Conservation (phyloP, 805 yeast genomes). For the Metschnikowia lunata region DNA sequence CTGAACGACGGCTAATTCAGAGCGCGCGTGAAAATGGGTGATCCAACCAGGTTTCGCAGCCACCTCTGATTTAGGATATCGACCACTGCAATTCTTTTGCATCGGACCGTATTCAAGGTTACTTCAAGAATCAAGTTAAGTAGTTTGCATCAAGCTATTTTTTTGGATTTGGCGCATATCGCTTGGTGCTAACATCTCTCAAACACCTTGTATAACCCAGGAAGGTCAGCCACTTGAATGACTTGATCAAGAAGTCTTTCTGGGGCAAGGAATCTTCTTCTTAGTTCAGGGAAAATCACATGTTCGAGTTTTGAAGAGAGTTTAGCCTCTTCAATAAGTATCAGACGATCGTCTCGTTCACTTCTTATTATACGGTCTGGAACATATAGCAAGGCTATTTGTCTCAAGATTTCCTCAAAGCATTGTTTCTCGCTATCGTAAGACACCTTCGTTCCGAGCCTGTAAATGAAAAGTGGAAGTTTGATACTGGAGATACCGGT, state of each 20-base stretch:
- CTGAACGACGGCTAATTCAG: too few species aligned
- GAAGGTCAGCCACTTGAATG: conserved; percentile 84
- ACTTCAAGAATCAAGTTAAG: too few species aligned
- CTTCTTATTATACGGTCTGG: conserved; percentile 47
- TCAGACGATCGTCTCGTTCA: conserved; percentile 4
- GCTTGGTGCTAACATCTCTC: conserved; percentile 64
- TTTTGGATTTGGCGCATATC: too few species aligned
- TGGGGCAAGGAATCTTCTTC: conserved; percentile 63
- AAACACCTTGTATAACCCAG: conserved; percentile 86
- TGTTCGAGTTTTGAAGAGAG: conserved; percentile 46
- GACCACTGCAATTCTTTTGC: too few species aligned
- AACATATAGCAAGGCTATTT: conserved; percentile 67
- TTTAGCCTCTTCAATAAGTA: conserved; percentile 14
- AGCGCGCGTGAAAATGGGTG: too few species aligned
- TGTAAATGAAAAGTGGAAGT: conserved; percentile 61
- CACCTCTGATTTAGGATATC: too few species aligned
- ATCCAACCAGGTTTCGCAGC: too few species aligned
- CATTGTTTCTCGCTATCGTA: conserved; percentile 71
- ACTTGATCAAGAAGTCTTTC: conserved; percentile 47
- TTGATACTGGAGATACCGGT: conserved; percentile 61
- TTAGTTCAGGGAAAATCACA: conserved; percentile 60
- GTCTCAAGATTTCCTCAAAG: conserved; percentile 57
- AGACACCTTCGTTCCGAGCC: conserved; percentile 54
- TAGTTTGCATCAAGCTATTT: too few species aligned
- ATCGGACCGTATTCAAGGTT: too few species aligned